These are phyloP conservation scores for Ophiostoma sp. DNA, from an alignment of 2,329 filamentous ascomycete genomes.

Conservation along the genomic window DNA sequence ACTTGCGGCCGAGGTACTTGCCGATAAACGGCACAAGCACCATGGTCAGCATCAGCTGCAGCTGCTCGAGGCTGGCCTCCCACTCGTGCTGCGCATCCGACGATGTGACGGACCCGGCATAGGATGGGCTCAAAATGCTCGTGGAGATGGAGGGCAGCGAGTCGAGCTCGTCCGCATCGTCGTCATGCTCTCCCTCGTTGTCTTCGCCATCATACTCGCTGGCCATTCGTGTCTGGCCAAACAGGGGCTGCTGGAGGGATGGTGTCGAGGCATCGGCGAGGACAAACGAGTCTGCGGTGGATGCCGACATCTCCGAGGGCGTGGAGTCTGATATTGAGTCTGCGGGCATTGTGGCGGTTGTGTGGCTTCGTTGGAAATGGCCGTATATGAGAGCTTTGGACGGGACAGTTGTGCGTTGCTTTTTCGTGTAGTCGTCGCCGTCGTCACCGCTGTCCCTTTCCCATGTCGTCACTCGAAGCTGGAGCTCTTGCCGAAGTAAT, in stretches of 20 bases:
- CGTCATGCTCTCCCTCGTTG: slow-evolving; percentile 23
- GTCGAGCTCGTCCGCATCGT: slow-evolving; percentile 56
- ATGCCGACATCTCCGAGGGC: slow-evolving; percentile 23
- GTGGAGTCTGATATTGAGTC: slow-evolving; percentile 20
- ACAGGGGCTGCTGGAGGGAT: slow-evolving; percentile 17
- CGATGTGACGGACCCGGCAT: slow-evolving; percentile 47
- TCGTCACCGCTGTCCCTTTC: slow-evolving; percentile 9
- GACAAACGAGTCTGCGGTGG: slow-evolving; percentile 47
- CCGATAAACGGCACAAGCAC: slow-evolving; percentile 88
- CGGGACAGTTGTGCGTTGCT: not conserved
- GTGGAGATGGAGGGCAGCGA: slow-evolving; percentile 59
- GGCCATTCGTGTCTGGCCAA: slow-evolving; percentile 5
- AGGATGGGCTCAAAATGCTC: slow-evolving; percentile 36
- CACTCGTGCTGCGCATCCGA: slow-evolving; percentile 92
- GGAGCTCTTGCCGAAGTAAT: not conserved
- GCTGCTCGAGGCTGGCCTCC: slow-evolving; percentile 87
- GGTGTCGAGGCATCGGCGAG: slow-evolving; percentile 44
- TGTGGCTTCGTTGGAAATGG: not conserved
- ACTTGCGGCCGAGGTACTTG: slow-evolving; percentile 91
- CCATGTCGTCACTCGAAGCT: slow-evolving; percentile 12
- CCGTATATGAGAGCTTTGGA: not conserved
- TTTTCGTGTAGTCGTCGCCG: not conserved
- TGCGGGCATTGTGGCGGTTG: slow-evolving; percentile 19
- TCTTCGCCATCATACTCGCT: not conserved
- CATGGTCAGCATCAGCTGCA: slow-evolving; percentile 91